Evolutionary conservation across 306 rosid species (phyloP), one percentile per base, ranked within the genome.

Genomic region (Medicago ruthenica): DNA sequence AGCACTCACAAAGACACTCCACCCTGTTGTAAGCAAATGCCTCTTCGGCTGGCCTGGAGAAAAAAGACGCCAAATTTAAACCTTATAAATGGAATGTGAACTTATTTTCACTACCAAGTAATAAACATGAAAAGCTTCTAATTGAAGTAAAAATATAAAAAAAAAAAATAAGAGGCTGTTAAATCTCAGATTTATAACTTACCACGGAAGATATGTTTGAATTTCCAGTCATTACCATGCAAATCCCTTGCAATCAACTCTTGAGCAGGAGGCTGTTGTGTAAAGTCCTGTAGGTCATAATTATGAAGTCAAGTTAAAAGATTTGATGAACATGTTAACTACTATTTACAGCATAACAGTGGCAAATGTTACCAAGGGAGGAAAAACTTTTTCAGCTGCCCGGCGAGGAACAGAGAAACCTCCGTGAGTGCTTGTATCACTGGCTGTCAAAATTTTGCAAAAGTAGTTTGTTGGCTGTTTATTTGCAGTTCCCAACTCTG

Each of bases 1-100:
- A 62, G 97, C 95, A 92, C 97, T 95, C 57, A 95, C 97, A 79
- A 95, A 95, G 76, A 95, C 98, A 81, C 98, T 95, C 98, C 98
- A 95, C 77, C 98, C 98, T 16, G 98, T 95, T 4, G 98, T 95
- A 70, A 95, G 97, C 20, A 95, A 92, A 80, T 95, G 98, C 88
- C 98, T 87, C 82, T 95, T 95, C 39, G 98, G 98, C 87, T 95
- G 98, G 82, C 98, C 98, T 95, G 89, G 78, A 85, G 71, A 18
- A 27, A 40, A 77, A 31, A 81, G 34, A 75, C 21, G 58, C 4
- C 79, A 66, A 62, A 31, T 6, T 51, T 60, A 39, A 64, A 48
- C 57, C 54, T 70, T 36, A 13, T 17, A 70, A 17, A 55, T 14
- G 40, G 58, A 62, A 48, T 15, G 44, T 34, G 42, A 27, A 80